A percentile compares a stretch with the other conserved stretches of the same genome.
These are phyloP conservation scores for Coleophoma crateriformis DNA, from an alignment of 2,329 filamentous ascomycete species.

Conservation along the genomic window DNA sequence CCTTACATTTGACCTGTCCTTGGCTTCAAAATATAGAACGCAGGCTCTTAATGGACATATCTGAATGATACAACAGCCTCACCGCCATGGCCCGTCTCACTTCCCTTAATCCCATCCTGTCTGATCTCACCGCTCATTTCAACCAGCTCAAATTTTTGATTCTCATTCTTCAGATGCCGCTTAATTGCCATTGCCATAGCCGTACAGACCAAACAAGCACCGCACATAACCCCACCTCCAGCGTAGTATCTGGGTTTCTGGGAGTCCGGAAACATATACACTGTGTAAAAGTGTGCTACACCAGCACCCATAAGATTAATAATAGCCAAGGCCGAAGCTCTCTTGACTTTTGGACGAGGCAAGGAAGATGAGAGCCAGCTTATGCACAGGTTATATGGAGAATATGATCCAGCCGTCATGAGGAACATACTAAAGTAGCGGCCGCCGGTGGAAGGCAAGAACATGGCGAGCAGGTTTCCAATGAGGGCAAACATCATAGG, in stretches of 20 bases:
- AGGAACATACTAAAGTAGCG: slow-evolving; percentile 9
- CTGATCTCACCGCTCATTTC: not conserved
- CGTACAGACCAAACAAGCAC: not conserved
- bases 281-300: slow-evolving; percentile 23
- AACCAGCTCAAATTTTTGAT: not conserved
- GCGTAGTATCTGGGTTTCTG: slow-evolving; percentile 25
- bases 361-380: slow-evolving; percentile 8
- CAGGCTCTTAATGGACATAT: not conserved
- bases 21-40: too few relatives aligned
- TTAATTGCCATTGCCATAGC: not conserved
- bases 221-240: slow-evolving; percentile 7
- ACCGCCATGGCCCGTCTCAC: not conserved
- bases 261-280: slow-evolving; percentile 25
- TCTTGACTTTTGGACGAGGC: slow-evolving; percentile 6
- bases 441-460: slow-evolving; percentile 1
- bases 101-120: slow-evolving; percentile 1
- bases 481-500: slow-evolving; percentile 4
- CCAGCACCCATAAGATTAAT: slow-evolving; percentile 17
- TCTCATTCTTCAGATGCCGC: not conserved
- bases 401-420: slow-evolving; percentile 2
- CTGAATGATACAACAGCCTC: not conserved
- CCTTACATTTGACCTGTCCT: too few relatives aligned
- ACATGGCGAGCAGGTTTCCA: slow-evolving; percentile 6
- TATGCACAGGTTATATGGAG: slow-evolving; percentile 1
- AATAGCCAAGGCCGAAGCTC: slow-evolving; percentile 13